Conservation (phyloP, 257 asterid species). For the Avicennia marina region DNA sequence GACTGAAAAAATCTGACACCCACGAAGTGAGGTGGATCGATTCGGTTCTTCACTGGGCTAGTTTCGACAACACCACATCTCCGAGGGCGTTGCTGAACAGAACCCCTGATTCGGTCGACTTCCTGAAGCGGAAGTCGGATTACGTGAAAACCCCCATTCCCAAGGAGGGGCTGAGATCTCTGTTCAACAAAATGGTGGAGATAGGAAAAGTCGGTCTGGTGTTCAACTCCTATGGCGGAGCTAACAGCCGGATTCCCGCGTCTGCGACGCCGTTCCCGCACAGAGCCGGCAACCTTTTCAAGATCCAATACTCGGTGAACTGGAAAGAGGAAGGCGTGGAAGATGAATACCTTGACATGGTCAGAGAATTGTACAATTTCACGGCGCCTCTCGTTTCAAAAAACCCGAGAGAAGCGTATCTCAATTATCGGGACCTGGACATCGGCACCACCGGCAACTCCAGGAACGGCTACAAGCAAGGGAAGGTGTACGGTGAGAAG, state of each 20-base stretch:
- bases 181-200: not conserved
- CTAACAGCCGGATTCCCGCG: constrained; percentile 27
- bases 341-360: not conserved
- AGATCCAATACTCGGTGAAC: constrained; percentile 21
- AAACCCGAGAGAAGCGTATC: constrained; percentile 32
- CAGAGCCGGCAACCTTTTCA: constrained; percentile 30
- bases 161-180: not conserved
- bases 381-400: constrained; percentile 37
- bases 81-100: constrained; percentile 12
- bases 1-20: constrained; percentile 22
- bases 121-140: constrained; percentile 29
- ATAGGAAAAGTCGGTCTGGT: not conserved
- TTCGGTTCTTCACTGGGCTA: constrained; percentile 17
- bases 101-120: not conserved
- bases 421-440: constrained; percentile 45
- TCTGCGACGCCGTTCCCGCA: constrained; percentile 29
- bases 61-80: not conserved
- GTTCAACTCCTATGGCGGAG: constrained; percentile 37
- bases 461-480: constrained; percentile 12
- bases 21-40: constrained; percentile 30
- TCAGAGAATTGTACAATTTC: constrained; percentile 14
- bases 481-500: constrained; percentile 26
- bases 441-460: constrained; percentile 30
- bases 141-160: constrained; percentile 30
- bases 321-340: constrained; percentile 24